Base-by-base conservation (phyloP, 2,329 filamentous ascomycete genomes). In the Xylariaceae sp. region DNA sequence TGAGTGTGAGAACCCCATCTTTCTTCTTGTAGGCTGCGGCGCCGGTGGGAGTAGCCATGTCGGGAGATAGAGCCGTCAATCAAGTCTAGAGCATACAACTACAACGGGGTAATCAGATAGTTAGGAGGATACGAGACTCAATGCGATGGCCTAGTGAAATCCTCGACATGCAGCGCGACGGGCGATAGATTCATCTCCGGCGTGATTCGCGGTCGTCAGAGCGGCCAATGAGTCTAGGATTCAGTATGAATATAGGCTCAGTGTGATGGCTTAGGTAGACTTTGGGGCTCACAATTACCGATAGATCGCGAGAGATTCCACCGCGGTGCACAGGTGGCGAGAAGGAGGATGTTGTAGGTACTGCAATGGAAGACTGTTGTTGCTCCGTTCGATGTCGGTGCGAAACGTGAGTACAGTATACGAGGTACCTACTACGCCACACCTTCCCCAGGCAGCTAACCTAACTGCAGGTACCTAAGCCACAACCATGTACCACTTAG, bases 11-110 rank as follows among this genome's bases (percentile, higher is more conserved):
- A 57, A 83, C 82, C 69, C 94, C 94, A 76, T 97, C 89, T 73
- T 95, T 94, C 78, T 97, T 99, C 75, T 96, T 97, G 80, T 94
- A 97, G 55, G 85, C 78, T 50, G 87, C 85, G 60, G 80, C 82
- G 56, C 86, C 89, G 63, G 77, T 80, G 50, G 82, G 83, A 59
- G 78, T 71, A 31, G 80, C 74, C 83, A 86, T 86, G 45, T 51
- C 64, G 54, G 19, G 30, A 44, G n/a, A 19, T 30, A 30, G 42
- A 35, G 44, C 6, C 37, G 27, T 29, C 41, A n/a, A 32, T 32
- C 34, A 31, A 19, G 19, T 49, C 41, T 47, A 50, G 31, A 43
- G 35, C 5, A 6, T 11, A 11, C 3, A 11, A 37, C 8, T 37
- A 11, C 12, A 11, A 37, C 35, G 5, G 8, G 35, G 35, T 19